Conservation (phyloP, 139 green algal species). For the Trebouxia sp. region DNA sequence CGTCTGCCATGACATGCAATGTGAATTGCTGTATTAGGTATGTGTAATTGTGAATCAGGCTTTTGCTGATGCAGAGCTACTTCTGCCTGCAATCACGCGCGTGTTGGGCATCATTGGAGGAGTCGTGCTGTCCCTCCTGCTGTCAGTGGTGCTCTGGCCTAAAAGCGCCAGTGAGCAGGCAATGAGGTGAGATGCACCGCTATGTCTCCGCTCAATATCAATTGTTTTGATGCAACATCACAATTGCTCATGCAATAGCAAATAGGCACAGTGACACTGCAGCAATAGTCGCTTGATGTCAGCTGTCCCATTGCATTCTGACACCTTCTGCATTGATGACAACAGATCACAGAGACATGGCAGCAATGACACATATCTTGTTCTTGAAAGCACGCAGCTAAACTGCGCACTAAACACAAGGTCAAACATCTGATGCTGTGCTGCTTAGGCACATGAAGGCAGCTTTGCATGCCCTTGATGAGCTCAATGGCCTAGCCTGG, state of each 20-base stretch:
- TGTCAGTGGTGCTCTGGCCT: conserved; percentile 24
- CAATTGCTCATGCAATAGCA: background rate
- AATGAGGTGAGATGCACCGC: background rate
- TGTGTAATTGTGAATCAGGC: no score
- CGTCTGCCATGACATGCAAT: background rate
- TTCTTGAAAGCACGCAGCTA: background rate
- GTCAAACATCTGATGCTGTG: background rate
- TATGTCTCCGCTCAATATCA: background rate
- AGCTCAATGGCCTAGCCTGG: conserved; percentile 17
- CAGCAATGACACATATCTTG: background rate
- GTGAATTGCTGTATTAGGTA: no score
- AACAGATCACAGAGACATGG: background rate
- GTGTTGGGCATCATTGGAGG: conserved; percentile 16
- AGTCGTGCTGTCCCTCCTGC: conserved; percentile 9
- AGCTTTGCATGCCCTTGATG: background rate
- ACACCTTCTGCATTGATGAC: background rate
- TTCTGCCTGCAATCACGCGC: conserved; percentile 16
- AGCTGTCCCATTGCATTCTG: background rate
- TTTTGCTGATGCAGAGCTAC: background rate
- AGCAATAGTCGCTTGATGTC: background rate
- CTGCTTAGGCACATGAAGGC: background rate
- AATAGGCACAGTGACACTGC: background rate
- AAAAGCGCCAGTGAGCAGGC: conserved; percentile 22
- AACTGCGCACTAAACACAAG: background rate
- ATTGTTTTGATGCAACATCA: background rate